phyloP scores from a whole-genome alignment of 2,329 filamentous ascomycete species.

The Pseudocercospora musae region DNA sequence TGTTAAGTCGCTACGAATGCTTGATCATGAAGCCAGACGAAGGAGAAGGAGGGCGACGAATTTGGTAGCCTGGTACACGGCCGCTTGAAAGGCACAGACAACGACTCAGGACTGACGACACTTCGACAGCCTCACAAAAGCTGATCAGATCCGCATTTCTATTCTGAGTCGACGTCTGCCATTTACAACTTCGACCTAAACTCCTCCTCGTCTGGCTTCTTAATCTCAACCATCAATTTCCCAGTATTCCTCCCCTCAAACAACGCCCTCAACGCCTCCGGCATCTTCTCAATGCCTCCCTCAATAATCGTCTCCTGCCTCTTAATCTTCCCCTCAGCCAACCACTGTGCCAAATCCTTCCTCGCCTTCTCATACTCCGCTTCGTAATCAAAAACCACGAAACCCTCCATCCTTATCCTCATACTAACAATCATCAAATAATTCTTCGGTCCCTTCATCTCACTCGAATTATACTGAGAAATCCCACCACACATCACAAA shows the following conservation, averaged over 20 bases:
- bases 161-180: background rate
- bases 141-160: too few species aligned
- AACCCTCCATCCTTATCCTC: slow-evolving; percentile 63
- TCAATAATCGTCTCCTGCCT: slow-evolving; percentile 46
- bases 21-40: too few species aligned
- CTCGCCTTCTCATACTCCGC: slow-evolving; percentile 57
- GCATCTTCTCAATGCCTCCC: slow-evolving; percentile 48
- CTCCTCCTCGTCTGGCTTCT: slow-evolving; percentile 4
- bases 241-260: slow-evolving; percentile 47
- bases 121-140: too few species aligned
- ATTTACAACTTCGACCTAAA: slow-evolving; percentile 16
- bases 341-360: slow-evolving; percentile 53
- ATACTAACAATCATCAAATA: slow-evolving; percentile 53
- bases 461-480: slow-evolving; percentile 62
- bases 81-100: too few species aligned
- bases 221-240: slow-evolving; percentile 25
- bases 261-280: slow-evolving; percentile 47
- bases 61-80: too few species aligned
- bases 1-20: too few species aligned
- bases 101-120: too few species aligned
- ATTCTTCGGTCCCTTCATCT: slow-evolving; percentile 53
- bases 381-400: slow-evolving; percentile 68
- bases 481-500: slow-evolving; percentile 70
- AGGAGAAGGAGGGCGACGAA: too few species aligned
- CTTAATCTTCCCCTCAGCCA: slow-evolving; percentile 57